phyloP scores from a whole-genome alignment of 192 early-diverging fungal genomes.

The Dissophora ornata region DNA sequence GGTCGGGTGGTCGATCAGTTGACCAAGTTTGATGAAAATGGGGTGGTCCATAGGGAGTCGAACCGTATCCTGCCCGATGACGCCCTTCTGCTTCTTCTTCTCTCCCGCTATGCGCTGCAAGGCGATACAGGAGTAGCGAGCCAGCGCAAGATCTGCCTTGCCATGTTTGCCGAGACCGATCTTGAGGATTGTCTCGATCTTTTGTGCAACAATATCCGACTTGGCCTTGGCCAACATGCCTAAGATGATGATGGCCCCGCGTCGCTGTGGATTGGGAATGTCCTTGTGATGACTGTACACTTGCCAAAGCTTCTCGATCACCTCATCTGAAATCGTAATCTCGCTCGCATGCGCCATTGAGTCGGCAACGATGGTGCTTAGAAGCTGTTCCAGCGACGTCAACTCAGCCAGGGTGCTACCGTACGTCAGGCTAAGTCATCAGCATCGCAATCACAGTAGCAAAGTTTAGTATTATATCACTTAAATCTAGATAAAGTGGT shows the following conservation, averaged over 20 bases:
- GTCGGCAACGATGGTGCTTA: conserved; percentile 81
- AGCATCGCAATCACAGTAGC: too few species aligned
- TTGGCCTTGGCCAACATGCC: conserved; percentile 93
- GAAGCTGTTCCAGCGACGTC: conserved; percentile 93
- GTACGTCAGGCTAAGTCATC: conserved; percentile 74
- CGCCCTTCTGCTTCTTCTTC: conserved; percentile 72
- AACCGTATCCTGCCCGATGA: conserved; percentile 25
- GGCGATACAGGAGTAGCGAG: conserved; percentile 92
- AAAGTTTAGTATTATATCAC: too few species aligned
- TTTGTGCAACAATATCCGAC: conserved; percentile 83
- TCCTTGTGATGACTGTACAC: conserved; percentile 76
- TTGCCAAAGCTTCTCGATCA: conserved; percentile 86
- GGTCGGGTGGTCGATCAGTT: conserved; percentile 60
- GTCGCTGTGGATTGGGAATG: conserved; percentile 77
- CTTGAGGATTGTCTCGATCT: conserved; percentile 83
- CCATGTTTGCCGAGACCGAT: conserved; percentile 90
- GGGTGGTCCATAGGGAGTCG: conserved; percentile 68
- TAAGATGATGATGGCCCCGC: conserved; percentile 92
- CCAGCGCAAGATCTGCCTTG: conserved; percentile 83
- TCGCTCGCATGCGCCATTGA: conserved; percentile 36
- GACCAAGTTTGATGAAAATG: conserved; percentile 62
- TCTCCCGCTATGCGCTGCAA: conserved; percentile 82
- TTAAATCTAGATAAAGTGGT: too few species aligned
- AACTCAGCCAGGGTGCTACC: conserved; percentile 91
- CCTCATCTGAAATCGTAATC: conserved; percentile 68